Conservation (phyloP, 768 basidiomycete species). For the Lepiota venenata region DNA sequence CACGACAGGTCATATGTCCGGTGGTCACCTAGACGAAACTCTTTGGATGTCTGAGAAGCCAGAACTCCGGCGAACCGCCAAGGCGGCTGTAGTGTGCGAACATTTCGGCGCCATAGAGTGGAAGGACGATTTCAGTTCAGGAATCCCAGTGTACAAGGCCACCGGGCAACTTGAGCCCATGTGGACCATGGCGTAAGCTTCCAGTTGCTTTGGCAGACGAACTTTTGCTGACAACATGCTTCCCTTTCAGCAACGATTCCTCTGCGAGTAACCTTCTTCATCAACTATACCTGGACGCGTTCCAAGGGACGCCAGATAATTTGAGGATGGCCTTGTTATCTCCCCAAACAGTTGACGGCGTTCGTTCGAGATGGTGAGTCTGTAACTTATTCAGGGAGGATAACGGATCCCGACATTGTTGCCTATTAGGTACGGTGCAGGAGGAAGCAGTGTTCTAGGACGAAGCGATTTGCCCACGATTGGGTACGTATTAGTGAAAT, state of each 20-base stretch:
- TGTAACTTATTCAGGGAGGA: neutral
- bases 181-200: conserved; percentile 29
- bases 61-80: conserved; percentile 21
- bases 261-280: conserved; percentile 20
- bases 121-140: conserved; percentile 22
- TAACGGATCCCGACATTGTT: neutral
- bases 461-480: conserved; percentile 24
- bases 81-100: conserved; percentile 27
- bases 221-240: neutral
- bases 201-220: neutral
- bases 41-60: conserved; percentile 24
- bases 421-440: conserved; percentile 23
- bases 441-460: conserved; percentile 26
- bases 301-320: conserved; percentile 21
- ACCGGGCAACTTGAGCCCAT: conserved; percentile 26
- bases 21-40: conserved; percentile 24
- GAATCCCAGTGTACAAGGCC: conserved; percentile 20
- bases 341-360: conserved; percentile 21
- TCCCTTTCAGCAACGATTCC: conserved; percentile 19
- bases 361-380: conserved; percentile 18
- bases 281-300: conserved; percentile 23
- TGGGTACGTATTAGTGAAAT: conserved; percentile 16
- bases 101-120: conserved; percentile 28
- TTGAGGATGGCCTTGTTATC: conserved; percentile 27
- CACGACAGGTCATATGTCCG: conserved; percentile 27